Base-by-base conservation (phyloP, 1,284 basidiomycete species). In the Trametes versicolor region DNA sequence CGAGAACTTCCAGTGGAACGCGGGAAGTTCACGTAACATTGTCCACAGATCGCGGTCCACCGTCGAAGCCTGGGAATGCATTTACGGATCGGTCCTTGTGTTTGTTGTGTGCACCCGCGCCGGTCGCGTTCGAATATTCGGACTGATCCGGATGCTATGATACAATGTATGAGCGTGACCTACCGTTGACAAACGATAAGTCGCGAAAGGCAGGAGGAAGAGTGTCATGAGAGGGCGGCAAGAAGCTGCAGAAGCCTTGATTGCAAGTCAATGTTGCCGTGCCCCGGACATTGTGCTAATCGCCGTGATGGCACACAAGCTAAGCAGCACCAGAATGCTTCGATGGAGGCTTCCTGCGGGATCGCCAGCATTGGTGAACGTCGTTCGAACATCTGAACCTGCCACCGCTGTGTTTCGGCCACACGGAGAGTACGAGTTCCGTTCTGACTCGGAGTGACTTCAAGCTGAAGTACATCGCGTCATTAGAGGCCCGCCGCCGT, bases 231-330 rank as follows among this genome's bases (percentile, higher is more conserved):
- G 55, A 36, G 13, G 34, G 41, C 17, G 34, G 43, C 36, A 53
- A 47, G 64, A 62, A 60, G 34, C 53, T 15, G 7, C 37, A 15
- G 57, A 10, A 60, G 52, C n/a, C 45, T 34, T 43, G 29, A 32
- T 19, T 17, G 41, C 15, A 51, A 55, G 49, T 29, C 50, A 65
- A 39, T 60, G 51, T 58, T 57, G 37, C 34, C 53, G 47, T 54
- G 56, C 19, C 12, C 51, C 67, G 64, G 64, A 54, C 60, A 62
- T 63, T 57, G 60, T 37, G 52, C 57, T 50, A 62, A 68, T 64
- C 64, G 21, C 67, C 67, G 67, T 62, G 59, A 64, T 64, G 58
- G 41, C 23, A 29, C 6, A 19, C 41, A 39, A 25, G 13, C 23
- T 23, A 48, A 48, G 45, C 6, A 27, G 25, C 13, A 10, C 45